Evolutionary conservation across 2,329 filamentous ascomycete species (phyloP), one percentile per base, ranked within the genome.

Genomic region (Aureobasidium lini): DNA sequence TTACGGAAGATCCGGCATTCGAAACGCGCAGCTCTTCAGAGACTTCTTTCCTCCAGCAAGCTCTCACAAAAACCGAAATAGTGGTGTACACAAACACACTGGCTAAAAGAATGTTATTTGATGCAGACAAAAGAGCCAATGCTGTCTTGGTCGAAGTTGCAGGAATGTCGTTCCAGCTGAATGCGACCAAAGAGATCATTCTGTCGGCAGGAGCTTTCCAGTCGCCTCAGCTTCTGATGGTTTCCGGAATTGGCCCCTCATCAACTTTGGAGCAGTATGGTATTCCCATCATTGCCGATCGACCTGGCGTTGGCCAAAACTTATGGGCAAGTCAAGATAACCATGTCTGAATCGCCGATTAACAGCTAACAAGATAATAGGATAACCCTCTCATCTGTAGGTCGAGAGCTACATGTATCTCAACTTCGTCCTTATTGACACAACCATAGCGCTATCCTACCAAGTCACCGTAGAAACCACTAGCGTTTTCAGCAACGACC

Each of bases 21-120:
- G 54, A 65, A 57, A 60, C 52, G 4, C 63, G 66, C 7, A 60
- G 57, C 9, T 64, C 67, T 28, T 67, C 69, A 4, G 64, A 70
- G 49, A 67, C 67, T 4, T 56, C 60, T 6, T 72, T 66, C 49
- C 66, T 73, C 6, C 64, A 64, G 29, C 46, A 59, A 13, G 65
- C 68, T 1, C 59, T 54, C 5, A 58, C 58, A 2, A 62, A 64
- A 50, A 66, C 68, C 1, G 67, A 68, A 39, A 68, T 71, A 40
- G 69, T 49, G 3, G 39, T 74, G 1, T 75, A 72, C 59, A 66
- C 66, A 16, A 63, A 66, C n/a, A 66, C 72, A 7, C 50, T 73
- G n/a, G 71, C 66, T 0, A 65, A 68, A 54, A 67, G 11, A 0
- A 43, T 54, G 1, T 7, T 43, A 3, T 54, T 54, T n/a, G 50